phyloP scores from a whole-genome alignment of 106 monocot species.

The Acorus calamus region DNA sequence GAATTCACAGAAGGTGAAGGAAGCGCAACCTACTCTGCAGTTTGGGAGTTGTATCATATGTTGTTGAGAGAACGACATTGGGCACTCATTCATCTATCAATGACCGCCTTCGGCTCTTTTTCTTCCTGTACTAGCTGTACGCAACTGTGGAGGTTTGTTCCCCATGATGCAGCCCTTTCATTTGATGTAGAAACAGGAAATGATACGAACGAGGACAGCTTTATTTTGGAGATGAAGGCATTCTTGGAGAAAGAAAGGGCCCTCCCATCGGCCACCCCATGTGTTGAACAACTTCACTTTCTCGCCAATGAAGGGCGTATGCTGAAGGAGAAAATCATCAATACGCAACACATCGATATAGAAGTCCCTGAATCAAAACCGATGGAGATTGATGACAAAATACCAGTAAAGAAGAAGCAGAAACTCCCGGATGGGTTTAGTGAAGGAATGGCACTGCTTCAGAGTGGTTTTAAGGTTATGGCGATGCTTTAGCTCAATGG shows the following conservation, averaged over 20 bases:
- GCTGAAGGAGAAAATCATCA: constrained; percentile 26
- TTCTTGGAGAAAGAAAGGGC: constrained; percentile 75
- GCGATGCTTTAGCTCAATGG: constrained; percentile 25
- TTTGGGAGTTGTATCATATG: constrained; percentile 56
- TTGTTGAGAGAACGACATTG: constrained; percentile 76
- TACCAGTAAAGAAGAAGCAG: constrained; percentile 28
- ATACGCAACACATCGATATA: not conserved
- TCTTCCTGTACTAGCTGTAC: constrained; percentile 73
- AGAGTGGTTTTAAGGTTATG: constrained; percentile 60
- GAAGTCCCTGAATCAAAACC: constrained; percentile 16
- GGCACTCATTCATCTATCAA: constrained; percentile 68
- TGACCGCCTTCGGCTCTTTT: constrained; percentile 70
- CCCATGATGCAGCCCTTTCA: constrained; percentile 80
- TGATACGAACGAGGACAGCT: constrained; percentile 48
- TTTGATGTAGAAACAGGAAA: constrained; percentile 56
- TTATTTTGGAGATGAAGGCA: constrained; percentile 67
- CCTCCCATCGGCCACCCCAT: constrained; percentile 15
- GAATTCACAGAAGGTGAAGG: constrained; percentile 49
- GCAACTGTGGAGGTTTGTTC: constrained; percentile 80
- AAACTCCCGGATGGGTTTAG: constrained; percentile 57
- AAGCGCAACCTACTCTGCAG: constrained; percentile 25
- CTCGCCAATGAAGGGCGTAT: constrained; percentile 51
- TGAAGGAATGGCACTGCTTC: constrained; percentile 61
- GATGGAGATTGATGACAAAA: constrained; percentile 14
- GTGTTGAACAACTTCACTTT: constrained; percentile 30